phyloP scores from a whole-genome alignment of 2,329 filamentous ascomycete genomes.

The Bipolaris gigantea region DNA sequence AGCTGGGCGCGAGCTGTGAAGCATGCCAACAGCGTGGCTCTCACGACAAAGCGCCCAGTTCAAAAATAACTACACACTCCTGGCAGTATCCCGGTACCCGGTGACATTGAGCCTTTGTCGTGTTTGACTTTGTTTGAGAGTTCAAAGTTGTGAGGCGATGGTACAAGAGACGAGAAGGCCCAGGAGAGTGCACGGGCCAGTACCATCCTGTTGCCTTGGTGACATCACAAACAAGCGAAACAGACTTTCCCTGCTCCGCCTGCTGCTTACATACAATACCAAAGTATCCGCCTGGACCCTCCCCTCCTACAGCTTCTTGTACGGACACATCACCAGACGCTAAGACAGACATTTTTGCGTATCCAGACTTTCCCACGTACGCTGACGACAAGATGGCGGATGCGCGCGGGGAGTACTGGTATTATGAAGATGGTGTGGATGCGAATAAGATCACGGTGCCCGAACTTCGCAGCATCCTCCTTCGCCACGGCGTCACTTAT shows the following conservation, averaged over 20 bases:
- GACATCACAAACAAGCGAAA: constrained; percentile 27
- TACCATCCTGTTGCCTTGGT: constrained; percentile 21
- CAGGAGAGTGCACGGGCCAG: not conserved
- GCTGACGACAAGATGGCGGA: constrained; percentile 31
- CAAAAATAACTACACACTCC: not conserved
- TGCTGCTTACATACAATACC: not conserved
- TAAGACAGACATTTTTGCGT: not conserved
- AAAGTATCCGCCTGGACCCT: constrained; percentile 2
- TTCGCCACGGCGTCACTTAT: constrained; percentile 84
- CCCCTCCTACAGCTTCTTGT: not conserved
- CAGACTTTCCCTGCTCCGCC: constrained; percentile 17
- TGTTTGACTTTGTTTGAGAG: not conserved
- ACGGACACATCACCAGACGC: not conserved
- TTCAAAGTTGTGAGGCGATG: not conserved
- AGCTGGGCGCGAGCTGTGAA: not conserved
- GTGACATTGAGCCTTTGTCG: not conserved
- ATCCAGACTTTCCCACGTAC: not conserved
- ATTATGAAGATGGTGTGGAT: constrained; percentile 86
- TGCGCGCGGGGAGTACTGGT: constrained; percentile 52
- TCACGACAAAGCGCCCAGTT: not conserved
- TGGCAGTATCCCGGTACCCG: not conserved
- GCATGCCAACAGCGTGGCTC: too few species aligned
- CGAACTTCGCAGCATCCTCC: constrained; percentile 84
- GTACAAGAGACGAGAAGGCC: not conserved
- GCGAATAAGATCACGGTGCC: constrained; percentile 81